Evolutionary conservation across 1,139 yeast genomes (phyloP).

Genomic region (Meyerozyma smithsonii): DNA sequence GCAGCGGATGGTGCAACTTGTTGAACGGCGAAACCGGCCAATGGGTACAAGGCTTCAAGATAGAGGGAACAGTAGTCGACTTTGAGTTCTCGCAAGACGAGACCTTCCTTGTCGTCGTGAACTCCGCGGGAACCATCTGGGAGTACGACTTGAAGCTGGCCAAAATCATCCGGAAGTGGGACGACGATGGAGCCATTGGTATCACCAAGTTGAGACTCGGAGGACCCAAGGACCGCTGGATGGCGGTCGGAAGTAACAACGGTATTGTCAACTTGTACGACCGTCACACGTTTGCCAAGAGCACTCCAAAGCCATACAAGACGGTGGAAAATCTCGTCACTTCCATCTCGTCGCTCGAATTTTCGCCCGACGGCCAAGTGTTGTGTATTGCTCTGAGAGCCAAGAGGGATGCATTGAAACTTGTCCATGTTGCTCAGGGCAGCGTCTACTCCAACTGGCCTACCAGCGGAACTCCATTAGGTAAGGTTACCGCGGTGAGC

Average conservation of each 20-base stretch:
- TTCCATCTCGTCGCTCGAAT: slow-evolving; percentile 66
- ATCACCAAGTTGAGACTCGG: slow-evolving; percentile 77
- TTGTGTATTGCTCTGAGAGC: slow-evolving; percentile 83
- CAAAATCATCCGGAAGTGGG: slow-evolving; percentile 65
- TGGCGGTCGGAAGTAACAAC: slow-evolving; percentile 83
- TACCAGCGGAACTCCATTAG: slow-evolving; percentile 92
- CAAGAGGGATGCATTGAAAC: slow-evolving; percentile 76
- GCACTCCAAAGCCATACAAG: slow-evolving; percentile 45
- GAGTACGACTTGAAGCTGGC: slow-evolving; percentile 57
- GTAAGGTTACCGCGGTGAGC: slow-evolving; percentile 78
- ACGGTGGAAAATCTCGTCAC: slow-evolving; percentile 78
- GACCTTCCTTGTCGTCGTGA: slow-evolving; percentile 54
- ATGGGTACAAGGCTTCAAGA: slow-evolving; percentile 80
- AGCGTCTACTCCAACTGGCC: slow-evolving; percentile 96
- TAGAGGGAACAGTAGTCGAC: slow-evolving; percentile 81
- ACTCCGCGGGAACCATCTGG: slow-evolving; percentile 86
- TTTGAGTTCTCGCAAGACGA: slow-evolving; percentile 66
- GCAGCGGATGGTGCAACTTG: slow-evolving; percentile 86
- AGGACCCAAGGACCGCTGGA: slow-evolving; percentile 72
- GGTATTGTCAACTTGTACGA: slow-evolving; percentile 92
- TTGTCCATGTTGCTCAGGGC: slow-evolving; percentile 86
- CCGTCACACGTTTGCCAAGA: slow-evolving; percentile 24
- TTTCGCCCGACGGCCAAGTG: slow-evolving; percentile 86
- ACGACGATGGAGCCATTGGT: slow-evolving; percentile 82
- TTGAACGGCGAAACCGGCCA: slow-evolving; percentile 75